Evolutionary conservation across 164 flowering plant species (phyloP).

Genomic region (Stephania japonica): DNA sequence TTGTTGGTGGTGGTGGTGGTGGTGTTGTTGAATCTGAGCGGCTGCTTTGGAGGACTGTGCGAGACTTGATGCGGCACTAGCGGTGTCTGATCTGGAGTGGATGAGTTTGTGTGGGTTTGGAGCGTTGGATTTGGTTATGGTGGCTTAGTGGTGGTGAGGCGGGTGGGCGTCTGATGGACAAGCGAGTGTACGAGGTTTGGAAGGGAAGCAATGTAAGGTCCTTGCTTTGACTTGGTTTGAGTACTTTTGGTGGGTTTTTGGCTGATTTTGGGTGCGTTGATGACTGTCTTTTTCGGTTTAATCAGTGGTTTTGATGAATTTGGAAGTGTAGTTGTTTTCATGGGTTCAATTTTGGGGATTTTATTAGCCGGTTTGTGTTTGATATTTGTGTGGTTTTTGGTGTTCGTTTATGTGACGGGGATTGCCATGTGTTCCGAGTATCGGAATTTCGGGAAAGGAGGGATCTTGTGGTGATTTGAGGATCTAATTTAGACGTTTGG

Average conservation of each 20-base stretch:
- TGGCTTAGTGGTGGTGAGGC: conserved; percentile 17
- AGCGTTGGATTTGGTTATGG: conserved; percentile 31
- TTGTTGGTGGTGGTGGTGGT: too few relatives aligned
- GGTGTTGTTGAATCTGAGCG: too few relatives aligned
- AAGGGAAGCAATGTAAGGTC: conserved; percentile 53
- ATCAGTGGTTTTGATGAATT: background rate
- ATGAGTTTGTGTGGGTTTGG: conserved; percentile 26
- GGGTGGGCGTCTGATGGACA: conserved; percentile 35
- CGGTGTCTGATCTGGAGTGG: conserved; percentile 6
- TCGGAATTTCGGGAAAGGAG: too few relatives aligned
- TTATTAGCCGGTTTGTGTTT: background rate
- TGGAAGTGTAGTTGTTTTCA: background rate
- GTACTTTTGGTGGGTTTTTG: background rate
- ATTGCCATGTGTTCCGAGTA: too few relatives aligned
- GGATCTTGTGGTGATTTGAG: background rate
- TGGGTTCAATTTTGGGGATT: background rate
- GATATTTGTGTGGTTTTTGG: background rate
- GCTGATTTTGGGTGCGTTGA: background rate
- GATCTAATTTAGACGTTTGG: background rate
- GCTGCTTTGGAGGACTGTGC: background rate
- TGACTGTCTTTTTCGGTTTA: background rate
- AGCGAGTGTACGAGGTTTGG: conserved; percentile 61
- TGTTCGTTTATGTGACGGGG: background rate
- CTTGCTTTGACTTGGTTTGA: background rate
- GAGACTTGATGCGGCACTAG: background rate